Evolutionary conservation across 2,329 filamentous ascomycete species (phyloP), one percentile per base, ranked within the genome.

Genomic region (Exophiala mesophila): DNA sequence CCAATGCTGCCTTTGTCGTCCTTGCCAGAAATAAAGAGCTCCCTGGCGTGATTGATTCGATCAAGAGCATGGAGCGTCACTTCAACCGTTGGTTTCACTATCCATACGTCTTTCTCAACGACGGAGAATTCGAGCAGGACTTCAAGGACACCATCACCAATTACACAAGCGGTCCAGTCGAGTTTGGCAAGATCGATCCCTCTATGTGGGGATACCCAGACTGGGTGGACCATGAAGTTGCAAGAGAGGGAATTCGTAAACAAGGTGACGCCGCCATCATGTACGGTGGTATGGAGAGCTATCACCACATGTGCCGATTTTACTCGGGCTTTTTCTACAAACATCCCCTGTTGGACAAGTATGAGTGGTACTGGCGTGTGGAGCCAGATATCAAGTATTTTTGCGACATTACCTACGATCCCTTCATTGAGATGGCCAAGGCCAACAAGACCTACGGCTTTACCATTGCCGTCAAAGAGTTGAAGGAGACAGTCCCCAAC

Each of bases 371-470:
- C 73, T 98, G 92, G 92, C 88, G 92, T 52, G 73, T 98, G 57
- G 92, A 98, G 74, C 92, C 92, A 53, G 92, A 98, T 68, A 97
- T 98, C 78, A 96, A 90, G 71, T 98, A 97, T 71, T 98, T 98
- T 71, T 98, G 92, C 67, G 92, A 98, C 63, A 97, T 98, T 56
- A 98, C 92, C 53, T 98, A 98, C 41, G 92, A 98, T 64, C 92
- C 92, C 1, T 98, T 98, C 72, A 74, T 92, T 47, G 83, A 88
- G 64, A 98, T 98, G 92, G 86, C 86, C 48, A 82, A 89, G 55
- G 69, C 78, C 53, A 97, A 97, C 71, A 98, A 98, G 72, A 97
- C 90, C 0, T 98, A 98, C 57, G 92, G 92, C 41, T 98, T 97
- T 66, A 97, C 92, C 12, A 98, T 98, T 62, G 92, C 92, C 24